Evolutionary conservation across 2,329 filamentous ascomycete genomes (phyloP), one percentile per base, ranked within the genome.

Genomic region (Phaeosphaeriaceae sp.): DNA sequence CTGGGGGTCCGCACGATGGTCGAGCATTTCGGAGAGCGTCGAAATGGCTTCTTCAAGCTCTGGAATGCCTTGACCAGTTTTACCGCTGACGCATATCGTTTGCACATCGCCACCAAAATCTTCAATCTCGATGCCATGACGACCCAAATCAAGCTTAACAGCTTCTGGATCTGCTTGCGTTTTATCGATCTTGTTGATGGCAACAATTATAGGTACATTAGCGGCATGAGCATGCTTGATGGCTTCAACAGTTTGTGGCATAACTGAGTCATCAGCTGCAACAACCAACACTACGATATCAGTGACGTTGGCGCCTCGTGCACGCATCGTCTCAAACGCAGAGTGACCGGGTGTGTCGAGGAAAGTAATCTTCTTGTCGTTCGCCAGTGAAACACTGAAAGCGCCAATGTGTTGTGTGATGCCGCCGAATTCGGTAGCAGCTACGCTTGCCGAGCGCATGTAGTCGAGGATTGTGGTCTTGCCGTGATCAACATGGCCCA

Each of bases 401-500:
- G 94, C 94, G 73, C 94, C 95, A 59, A 99, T 99, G 68, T 99
- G 94, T 72, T 99, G 94, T 0, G 94, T 99, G 68, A 99, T 99
- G 29, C 94, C 94, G 55, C 94, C 94, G 68, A 97, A 92, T 71
- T 99, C 94, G 45, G 88, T 86, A 5, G 91, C 91, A 34, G 88
- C 95, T 35, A 99, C 86, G 6, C 92, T 97, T 1, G 92, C 94
- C 63, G 96, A 95, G 30, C 94, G 89, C 36, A 99, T 79, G 76
- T 87, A 97, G 70, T 99, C 94, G 8, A 99, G 80, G 34, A 99
- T 86, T 0, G 95, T 99, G 0, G 94, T 99, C 78, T 99, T 99
- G 45, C 94, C 94, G 72, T 99, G 94, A 70, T 99, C 95, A 63
- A 99, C 94, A 59, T 99, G 94, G 2, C 94, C 94, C 95, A 99